phyloP scores from a whole-genome alignment of 306 rosid species.

The Cyamopsis tetragonoloba region DNA sequence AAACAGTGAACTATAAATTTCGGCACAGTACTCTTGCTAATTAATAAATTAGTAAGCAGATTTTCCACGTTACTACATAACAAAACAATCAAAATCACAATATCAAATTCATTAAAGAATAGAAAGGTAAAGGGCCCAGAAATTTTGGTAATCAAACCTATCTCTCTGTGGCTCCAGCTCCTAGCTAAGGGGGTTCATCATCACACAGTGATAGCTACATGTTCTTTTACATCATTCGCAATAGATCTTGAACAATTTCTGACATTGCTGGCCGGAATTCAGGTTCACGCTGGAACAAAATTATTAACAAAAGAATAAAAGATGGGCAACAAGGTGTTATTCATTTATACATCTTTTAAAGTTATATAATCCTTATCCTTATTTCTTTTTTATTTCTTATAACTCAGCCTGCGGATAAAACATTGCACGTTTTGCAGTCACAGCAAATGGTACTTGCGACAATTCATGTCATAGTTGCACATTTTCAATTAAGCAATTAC shows the following conservation, averaged over 20 bases:
- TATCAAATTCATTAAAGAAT: neutral
- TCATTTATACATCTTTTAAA: neutral
- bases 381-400: neutral
- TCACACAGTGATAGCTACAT: neutral
- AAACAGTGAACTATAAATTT: neutral
- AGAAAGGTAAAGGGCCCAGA: neutral
- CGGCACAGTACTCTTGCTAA: constrained; percentile 9
- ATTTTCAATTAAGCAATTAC: neutral
- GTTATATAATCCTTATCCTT: neutral
- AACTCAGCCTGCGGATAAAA: too few relatives aligned
- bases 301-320: neutral
- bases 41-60: neutral
- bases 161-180: neutral
- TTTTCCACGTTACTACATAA: neutral
- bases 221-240: constrained; percentile 44
- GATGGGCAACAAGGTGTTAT: neutral
- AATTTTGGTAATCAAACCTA: neutral
- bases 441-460: neutral
- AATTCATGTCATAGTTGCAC: neutral
- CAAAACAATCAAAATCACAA: neutral
- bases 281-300: constrained; percentile 67
- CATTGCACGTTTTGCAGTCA: neutral
- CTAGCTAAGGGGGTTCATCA: neutral
- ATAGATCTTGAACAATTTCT: constrained; percentile 73
- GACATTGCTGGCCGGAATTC: constrained; percentile 88